A percentile compares a stretch with the other conserved stretches of the same genome.
Evolutionary conservation across 371 early-diverging fungal species (phyloP).

Genomic region (Actinomortierella wolfii): DNA sequence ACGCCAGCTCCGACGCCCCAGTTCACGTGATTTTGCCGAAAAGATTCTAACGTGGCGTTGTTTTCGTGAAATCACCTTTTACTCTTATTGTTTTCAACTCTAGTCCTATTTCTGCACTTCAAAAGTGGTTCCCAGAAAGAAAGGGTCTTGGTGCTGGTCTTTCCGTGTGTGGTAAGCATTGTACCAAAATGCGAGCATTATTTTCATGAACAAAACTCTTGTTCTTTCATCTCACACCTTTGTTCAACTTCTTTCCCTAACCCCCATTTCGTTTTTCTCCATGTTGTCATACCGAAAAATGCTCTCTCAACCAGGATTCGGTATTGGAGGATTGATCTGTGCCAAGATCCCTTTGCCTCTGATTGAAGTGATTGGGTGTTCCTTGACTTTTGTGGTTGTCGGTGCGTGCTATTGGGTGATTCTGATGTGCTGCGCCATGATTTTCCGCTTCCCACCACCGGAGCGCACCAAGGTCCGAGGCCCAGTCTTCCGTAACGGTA

Average conservation of each 20-base stretch:
- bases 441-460: slow-evolving; percentile 69
- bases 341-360: slow-evolving; percentile 61
- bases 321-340: slow-evolving; percentile 68
- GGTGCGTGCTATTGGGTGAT: slow-evolving; percentile 53
- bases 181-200: neutral
- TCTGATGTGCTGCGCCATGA: slow-evolving; percentile 45
- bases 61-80: no score
- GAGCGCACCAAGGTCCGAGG: slow-evolving; percentile 62
- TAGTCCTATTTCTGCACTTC: slow-evolving; percentile 61
- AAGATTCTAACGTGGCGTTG: no score
- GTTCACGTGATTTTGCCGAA: no score
- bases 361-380: slow-evolving; percentile 52
- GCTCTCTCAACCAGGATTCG: slow-evolving; percentile 51
- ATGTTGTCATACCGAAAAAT: neutral
- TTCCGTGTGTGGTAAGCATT: slow-evolving; percentile 59
- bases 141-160: slow-evolving; percentile 61
- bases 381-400: slow-evolving; percentile 61
- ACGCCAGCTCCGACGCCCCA: no score
- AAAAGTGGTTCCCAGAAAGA: slow-evolving; percentile 65
- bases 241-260: neutral
- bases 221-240: neutral
- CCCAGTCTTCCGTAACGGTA: slow-evolving; percentile 52
- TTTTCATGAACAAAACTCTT: neutral
- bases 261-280: neutral
- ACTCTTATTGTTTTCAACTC: no score